These are phyloP conservation scores for Dorcoceras hygrometricum DNA, from an alignment of 257 asterid genomes.

Conservation along the genomic window DNA sequence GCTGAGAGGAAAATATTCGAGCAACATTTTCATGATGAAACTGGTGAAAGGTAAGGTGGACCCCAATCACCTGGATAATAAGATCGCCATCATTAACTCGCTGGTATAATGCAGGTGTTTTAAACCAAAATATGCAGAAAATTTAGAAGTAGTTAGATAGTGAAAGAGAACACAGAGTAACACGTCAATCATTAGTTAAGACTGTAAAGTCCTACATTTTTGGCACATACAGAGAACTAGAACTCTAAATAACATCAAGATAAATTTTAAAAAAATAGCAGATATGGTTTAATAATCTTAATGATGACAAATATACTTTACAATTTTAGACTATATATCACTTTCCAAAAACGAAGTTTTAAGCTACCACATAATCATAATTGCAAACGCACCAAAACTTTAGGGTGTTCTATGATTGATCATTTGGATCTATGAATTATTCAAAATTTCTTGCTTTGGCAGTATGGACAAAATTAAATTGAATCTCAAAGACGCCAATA, in stretches of 20 bases:
- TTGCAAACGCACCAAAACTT: too few species aligned
- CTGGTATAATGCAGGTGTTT: background rate
- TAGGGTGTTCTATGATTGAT: too few species aligned
- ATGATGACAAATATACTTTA: too few species aligned
- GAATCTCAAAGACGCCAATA: too few species aligned
- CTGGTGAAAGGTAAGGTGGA: conserved; percentile 88
- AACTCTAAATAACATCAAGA: background rate
- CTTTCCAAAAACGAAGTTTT: too few species aligned
- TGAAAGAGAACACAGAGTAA: background rate
- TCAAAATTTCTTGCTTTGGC: too few species aligned
- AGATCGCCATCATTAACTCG: conserved; percentile 14
- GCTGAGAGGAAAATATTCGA: conserved; percentile 59
- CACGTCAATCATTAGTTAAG: background rate
- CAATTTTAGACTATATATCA: too few species aligned
- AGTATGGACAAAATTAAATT: too few species aligned
- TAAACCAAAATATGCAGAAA: background rate
- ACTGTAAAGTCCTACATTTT: background rate
- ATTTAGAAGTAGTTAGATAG: background rate
- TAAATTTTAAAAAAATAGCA: too few species aligned
- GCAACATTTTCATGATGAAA: conserved; percentile 83
- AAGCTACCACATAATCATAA: too few species aligned
- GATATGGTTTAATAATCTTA: background rate
- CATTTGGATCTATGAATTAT: too few species aligned
- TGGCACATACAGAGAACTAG: background rate
- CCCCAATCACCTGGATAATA: conserved; percentile 68